Evolutionary conservation across 2,329 filamentous ascomycete genomes (phyloP).

Genomic region (Ceratocystis harringtonii): DNA sequence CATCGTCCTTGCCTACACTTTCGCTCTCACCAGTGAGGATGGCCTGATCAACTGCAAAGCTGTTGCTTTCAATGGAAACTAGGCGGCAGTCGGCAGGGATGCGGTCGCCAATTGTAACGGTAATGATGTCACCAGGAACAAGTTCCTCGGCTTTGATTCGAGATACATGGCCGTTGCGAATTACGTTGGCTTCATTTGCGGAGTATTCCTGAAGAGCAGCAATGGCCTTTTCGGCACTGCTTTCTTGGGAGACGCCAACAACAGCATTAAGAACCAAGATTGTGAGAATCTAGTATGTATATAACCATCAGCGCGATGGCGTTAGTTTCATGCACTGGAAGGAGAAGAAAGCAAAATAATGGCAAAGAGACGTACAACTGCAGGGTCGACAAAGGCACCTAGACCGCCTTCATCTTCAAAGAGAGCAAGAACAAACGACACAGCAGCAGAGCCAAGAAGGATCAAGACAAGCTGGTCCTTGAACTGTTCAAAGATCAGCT

Average conservation of each 20-base stretch:
- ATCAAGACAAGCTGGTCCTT: constrained; percentile 98
- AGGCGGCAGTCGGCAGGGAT: constrained; percentile 91
- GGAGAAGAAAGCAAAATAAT: neutral
- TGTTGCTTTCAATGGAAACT: constrained; percentile 86
- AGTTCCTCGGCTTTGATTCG: constrained; percentile 91
- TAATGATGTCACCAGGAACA: constrained; percentile 85
- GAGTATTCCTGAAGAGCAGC: constrained; percentile 97
- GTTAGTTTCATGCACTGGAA: neutral
- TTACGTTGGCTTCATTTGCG: constrained; percentile 88
- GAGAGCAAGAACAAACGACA: constrained; percentile 84
- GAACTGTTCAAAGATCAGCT: constrained; percentile 95
- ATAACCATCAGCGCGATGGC: neutral
- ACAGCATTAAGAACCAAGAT: constrained; percentile 94
- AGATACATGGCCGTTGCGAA: constrained; percentile 60
- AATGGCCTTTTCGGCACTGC: constrained; percentile 95
- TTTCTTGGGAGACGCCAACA: constrained; percentile 96
- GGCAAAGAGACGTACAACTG: constrained; percentile 52
- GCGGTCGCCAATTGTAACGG: constrained; percentile 76
- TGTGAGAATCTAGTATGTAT: constrained; percentile 59
- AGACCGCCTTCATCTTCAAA: constrained; percentile 89
- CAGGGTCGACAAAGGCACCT: constrained; percentile 93
- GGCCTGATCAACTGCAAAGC: constrained; percentile 90
- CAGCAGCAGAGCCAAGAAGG: constrained; percentile 75
- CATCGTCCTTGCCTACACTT: constrained; percentile 75
- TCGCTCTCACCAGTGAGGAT: constrained; percentile 96